phyloP scores from a whole-genome alignment of 345 rosid genomes.

The Eucalyptus cloeziana region DNA sequence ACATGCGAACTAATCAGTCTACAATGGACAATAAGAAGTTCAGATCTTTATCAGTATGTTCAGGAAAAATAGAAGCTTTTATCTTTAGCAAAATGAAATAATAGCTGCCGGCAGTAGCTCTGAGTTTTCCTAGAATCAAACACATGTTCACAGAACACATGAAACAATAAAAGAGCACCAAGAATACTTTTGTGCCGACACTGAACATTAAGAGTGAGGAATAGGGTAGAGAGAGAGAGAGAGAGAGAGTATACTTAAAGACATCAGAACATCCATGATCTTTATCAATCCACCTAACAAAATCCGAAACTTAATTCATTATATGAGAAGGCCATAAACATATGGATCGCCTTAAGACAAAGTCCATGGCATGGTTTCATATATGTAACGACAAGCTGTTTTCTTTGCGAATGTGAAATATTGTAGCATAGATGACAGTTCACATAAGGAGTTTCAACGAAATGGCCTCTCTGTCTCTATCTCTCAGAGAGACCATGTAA shows the following conservation, averaged over 20 bases:
- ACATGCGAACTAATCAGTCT: not conserved
- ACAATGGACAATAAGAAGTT: not conserved
- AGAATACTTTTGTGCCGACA: not conserved
- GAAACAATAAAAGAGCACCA: not conserved
- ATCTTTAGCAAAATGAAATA: not conserved
- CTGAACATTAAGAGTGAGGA: not conserved
- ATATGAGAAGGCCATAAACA: not conserved
- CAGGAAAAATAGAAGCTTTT: not conserved
- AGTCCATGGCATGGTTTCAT: not conserved
- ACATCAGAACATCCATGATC: not conserved
- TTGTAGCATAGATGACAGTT: not conserved
- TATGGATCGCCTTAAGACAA: not conserved
- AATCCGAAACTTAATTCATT: not conserved
- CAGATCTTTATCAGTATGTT: not conserved
- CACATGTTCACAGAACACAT: not conserved
- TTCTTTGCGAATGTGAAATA: not conserved
- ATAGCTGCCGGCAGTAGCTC: not conserved
- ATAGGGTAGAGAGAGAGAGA: not conserved
- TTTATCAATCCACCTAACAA: not conserved
- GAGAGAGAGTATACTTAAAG: not conserved
- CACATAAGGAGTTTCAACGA: not conserved
- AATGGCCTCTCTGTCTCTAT: not conserved
- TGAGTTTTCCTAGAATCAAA: not conserved
- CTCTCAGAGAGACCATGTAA: not conserved
- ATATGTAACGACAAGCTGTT: not conserved